Evolutionary conservation across 257 asterid genomes (phyloP).

Genomic region (Solanum dulcamara): DNA sequence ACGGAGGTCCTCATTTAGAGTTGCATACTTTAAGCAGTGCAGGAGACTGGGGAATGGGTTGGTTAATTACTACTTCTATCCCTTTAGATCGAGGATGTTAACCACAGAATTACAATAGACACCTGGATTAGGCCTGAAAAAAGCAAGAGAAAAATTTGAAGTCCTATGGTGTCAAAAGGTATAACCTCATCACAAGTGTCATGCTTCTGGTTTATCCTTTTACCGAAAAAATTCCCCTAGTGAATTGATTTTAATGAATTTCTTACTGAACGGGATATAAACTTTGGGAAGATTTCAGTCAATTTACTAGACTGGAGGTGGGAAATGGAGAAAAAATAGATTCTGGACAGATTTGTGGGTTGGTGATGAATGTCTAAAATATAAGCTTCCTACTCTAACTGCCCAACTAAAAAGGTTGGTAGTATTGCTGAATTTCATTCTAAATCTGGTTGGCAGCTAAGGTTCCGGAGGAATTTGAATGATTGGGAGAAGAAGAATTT

Average conservation of each 20-base stretch:
- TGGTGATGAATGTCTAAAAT: not conserved
- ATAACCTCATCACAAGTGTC: not conserved
- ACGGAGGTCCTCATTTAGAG: constrained; percentile 13
- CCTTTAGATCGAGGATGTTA: not conserved
- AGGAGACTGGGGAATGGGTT: constrained; percentile 8
- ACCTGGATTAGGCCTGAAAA: constrained; percentile 1
- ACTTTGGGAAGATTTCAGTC: not conserved
- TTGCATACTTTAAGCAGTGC: constrained; percentile 4
- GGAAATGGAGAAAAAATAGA: too few relatives aligned
- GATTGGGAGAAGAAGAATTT: not conserved
- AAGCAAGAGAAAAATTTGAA: not conserved
- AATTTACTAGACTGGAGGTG: not conserved
- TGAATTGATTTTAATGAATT: not conserved
- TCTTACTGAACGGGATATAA: not conserved
- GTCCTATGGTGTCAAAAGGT: not conserved
- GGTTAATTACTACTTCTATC: not conserved
- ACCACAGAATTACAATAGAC: not conserved
- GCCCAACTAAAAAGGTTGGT: not conserved
- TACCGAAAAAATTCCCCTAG: not conserved
- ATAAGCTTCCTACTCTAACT: not conserved
- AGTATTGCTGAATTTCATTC: not conserved
- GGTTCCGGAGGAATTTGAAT: not conserved
- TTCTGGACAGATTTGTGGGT: not conserved
- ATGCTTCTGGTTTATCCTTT: not conserved
- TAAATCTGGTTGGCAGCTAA: not conserved